Percentiles rank a stretch among this genome's conserved stretches.
Evolutionary conservation across 352 stramenopile genomes (phyloP).

Genomic region (Stephanocyclus meneghinianus): DNA sequence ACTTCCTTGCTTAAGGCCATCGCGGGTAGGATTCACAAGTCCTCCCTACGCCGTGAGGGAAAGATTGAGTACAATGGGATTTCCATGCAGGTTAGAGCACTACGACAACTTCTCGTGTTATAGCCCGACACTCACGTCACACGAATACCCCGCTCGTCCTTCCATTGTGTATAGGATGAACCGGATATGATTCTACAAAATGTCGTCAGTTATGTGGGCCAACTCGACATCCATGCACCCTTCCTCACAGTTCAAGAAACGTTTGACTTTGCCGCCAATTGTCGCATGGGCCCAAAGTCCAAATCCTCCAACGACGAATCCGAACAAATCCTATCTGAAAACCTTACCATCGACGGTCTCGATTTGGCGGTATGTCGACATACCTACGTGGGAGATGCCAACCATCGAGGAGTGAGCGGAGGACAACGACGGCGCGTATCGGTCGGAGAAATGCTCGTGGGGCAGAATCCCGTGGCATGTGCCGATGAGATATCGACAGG

Average conservation of each 20-base stretch:
- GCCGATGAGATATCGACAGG: constrained; percentile 92
- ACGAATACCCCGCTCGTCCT: constrained; percentile 11
- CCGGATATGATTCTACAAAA: constrained; percentile 64
- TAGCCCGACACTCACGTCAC: background rate
- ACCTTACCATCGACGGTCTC: constrained; percentile 87
- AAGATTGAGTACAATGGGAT: constrained; percentile 72
- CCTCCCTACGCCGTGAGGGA: constrained; percentile 26
- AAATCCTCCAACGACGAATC: background rate
- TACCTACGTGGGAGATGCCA: constrained; percentile 89
- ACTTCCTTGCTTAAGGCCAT: constrained; percentile 66
- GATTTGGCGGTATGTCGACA: constrained; percentile 87
- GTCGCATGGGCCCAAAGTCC: constrained; percentile 60
- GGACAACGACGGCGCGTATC: constrained; percentile 89
- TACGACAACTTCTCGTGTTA: too few species aligned
- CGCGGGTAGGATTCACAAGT: constrained; percentile 37
- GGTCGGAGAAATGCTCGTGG: constrained; percentile 90
- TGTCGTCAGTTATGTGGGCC: constrained; percentile 86
- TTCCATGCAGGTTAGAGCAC: constrained; percentile 32
- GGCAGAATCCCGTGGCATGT: constrained; percentile 84
- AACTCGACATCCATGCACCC: constrained; percentile 86
- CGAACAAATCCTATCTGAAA: constrained; percentile 75
- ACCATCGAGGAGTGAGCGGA: constrained; percentile 88
- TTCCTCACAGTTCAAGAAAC: constrained; percentile 89
- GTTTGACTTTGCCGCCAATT: constrained; percentile 88
- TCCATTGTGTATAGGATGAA: constrained; percentile 37